These are phyloP conservation scores for Furcasterigmium sp. DNA, from an alignment of 2,329 filamentous ascomycete species.

Conservation along the genomic window DNA sequence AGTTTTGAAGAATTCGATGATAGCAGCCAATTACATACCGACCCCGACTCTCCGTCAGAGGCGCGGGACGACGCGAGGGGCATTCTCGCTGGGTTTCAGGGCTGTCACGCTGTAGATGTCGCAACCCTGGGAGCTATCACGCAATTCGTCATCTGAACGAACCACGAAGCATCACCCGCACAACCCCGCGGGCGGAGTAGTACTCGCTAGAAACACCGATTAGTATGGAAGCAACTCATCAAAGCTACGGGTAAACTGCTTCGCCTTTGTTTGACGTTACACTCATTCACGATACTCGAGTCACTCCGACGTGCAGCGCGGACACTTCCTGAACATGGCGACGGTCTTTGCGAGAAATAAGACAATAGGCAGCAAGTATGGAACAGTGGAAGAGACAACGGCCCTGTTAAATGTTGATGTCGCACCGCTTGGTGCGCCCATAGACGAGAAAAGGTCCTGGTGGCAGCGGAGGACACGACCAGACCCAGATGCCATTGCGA, in stretches of 20 bases:
- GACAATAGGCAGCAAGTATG: constrained; percentile 1
- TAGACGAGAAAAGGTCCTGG: constrained; percentile 23
- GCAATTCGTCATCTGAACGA: no score
- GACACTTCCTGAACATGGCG: constrained; percentile 3
- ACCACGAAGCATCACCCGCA: no score
- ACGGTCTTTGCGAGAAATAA: constrained; percentile 9
- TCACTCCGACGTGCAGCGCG: not conserved
- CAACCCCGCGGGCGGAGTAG: no score
- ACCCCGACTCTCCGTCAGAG: no score
- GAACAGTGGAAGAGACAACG: constrained; percentile 4
- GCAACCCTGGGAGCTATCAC: no score
- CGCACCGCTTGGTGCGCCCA: constrained; percentile 17
- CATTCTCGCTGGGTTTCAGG: no score
- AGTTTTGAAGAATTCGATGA: no score
- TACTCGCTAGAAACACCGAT: no score
- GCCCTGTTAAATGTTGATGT: constrained; percentile 14
- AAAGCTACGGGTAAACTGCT: not conserved
- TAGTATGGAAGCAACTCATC: no score
- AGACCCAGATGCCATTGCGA: constrained; percentile 27
- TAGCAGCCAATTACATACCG: no score
- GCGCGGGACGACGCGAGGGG: no score
- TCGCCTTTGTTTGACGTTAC: not conserved
- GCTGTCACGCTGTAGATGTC: no score
- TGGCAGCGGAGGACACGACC: constrained; percentile 22
- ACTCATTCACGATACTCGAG: not conserved